A percentile compares a stretch with the other conserved stretches of the same genome.
Conservation (phyloP, 1,139 yeast genomes). For the Diutina siamensis region DNA sequence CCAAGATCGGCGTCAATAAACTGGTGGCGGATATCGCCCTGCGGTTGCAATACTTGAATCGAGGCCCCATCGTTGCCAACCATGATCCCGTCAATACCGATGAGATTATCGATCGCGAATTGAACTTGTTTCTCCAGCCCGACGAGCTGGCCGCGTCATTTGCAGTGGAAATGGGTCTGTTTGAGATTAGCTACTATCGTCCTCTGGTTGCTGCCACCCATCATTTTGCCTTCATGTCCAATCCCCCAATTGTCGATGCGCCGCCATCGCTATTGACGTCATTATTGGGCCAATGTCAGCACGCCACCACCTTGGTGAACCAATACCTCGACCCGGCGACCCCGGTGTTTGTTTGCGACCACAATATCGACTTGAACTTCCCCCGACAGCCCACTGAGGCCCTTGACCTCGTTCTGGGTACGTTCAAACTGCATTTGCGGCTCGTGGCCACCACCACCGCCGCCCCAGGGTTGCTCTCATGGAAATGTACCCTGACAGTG, state of each 20-base stretch:
- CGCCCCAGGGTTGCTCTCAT: neutral
- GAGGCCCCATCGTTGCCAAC: neutral
- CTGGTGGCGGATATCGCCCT: neutral
- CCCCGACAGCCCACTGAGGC: neutral
- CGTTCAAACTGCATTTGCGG: slow-evolving; percentile 3
- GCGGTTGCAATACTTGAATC: neutral
- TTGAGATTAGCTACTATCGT: neutral
- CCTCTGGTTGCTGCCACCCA: neutral
- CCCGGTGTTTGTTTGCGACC: neutral
- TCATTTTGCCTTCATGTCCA: neutral
- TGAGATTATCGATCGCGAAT: neutral
- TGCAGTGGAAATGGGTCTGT: neutral
- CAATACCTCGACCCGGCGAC: neutral
- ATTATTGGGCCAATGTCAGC: neutral
- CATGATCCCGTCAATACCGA: neutral
- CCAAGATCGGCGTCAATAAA: neutral
- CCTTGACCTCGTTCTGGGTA: neutral
- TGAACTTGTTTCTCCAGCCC: neutral
- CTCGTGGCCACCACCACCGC: neutral
- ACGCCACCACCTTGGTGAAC: neutral
- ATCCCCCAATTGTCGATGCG: neutral
- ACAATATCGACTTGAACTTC: neutral
- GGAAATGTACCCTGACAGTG: neutral
- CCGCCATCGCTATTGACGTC: neutral
- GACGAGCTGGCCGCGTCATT: too few species aligned